Conservation (phyloP, 2,329 filamentous ascomycete species). For the Monosporascus sp. region DNA sequence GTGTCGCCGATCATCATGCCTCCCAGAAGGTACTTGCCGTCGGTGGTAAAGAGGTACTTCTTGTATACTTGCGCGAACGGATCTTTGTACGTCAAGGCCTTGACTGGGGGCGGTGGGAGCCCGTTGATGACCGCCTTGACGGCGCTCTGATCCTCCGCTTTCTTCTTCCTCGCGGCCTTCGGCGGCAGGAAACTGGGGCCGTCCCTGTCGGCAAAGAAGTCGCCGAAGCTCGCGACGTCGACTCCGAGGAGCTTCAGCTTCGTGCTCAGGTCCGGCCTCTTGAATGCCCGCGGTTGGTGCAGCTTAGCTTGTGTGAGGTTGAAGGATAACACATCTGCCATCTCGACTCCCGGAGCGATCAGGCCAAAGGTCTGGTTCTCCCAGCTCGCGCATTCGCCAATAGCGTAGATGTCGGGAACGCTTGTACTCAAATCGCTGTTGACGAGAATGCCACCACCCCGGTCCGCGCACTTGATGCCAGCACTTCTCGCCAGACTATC, state of each 20-base stretch:
- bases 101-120: constrained; percentile 57
- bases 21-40: constrained; percentile 86
- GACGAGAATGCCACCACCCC: constrained; percentile 72
- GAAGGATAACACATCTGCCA: constrained; percentile 87
- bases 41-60: constrained; percentile 85
- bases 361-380: constrained; percentile 80
- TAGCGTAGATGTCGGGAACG: constrained; percentile 69
- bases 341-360: constrained; percentile 84
- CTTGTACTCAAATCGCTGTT: constrained; percentile 65
- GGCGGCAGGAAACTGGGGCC: constrained; percentile 71
- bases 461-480: constrained; percentile 65
- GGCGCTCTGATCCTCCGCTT: constrained; percentile 24
- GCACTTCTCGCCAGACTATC: constrained; percentile 69
- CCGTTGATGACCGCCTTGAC: constrained; percentile 49
- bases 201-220: constrained; percentile 86
- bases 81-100: constrained; percentile 82
- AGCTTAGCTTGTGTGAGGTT: constrained; percentile 80
- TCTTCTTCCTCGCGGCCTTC: constrained; percentile 40
- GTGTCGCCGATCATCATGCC: constrained; percentile 98
- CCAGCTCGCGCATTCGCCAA: constrained; percentile 90
- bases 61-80: constrained; percentile 88
- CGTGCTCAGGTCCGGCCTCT: constrained; percentile 80
- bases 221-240: constrained; percentile 87
- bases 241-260: constrained; percentile 87
- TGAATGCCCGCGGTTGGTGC: constrained; percentile 65